Percentiles rank a stretch among this genome's conserved stretches.
Conservation (phyloP, 345 rosid genomes). For the Reutealis trisperma region DNA sequence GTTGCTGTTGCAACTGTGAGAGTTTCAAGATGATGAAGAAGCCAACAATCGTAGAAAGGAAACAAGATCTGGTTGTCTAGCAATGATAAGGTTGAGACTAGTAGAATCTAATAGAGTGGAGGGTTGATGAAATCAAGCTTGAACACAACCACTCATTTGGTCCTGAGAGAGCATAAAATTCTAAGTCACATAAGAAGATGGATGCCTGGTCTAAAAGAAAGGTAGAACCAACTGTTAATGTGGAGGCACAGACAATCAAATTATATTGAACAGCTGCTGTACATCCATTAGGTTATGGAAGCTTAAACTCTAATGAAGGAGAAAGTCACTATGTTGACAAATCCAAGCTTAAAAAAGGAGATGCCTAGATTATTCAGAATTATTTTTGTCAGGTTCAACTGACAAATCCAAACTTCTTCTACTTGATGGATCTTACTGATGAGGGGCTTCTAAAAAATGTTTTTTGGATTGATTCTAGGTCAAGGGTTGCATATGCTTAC, state of each 20-base stretch:
- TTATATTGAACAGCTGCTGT: constrained; percentile 57
- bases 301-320: constrained; percentile 31
- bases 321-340: constrained; percentile 31
- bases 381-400: constrained; percentile 66
- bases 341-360: constrained; percentile 59
- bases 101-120: constrained; percentile 37
- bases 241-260: constrained; percentile 53
- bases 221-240: constrained; percentile 43
- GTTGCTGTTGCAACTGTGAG: constrained; percentile 38
- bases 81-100: constrained; percentile 31
- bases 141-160: constrained; percentile 31
- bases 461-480: constrained; percentile 65
- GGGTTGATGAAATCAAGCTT: constrained; percentile 31
- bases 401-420: constrained; percentile 62
- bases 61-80: constrained; percentile 32
- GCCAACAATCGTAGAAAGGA: constrained; percentile 26
- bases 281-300: constrained; percentile 48
- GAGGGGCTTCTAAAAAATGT: constrained; percentile 64
- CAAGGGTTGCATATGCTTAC: constrained; percentile 57
- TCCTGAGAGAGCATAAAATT: constrained; percentile 30
- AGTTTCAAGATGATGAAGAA: constrained; percentile 32
- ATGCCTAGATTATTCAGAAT: constrained; percentile 52
- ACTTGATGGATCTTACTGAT: constrained; percentile 71
- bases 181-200: constrained; percentile 44
- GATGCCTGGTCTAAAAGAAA: constrained; percentile 51